A percentile compares a stretch with the other conserved stretches of the same genome.
These are phyloP conservation scores for Eutrema heterophyllum DNA, from an alignment of 345 rosid genomes.

Conservation along the genomic window DNA sequence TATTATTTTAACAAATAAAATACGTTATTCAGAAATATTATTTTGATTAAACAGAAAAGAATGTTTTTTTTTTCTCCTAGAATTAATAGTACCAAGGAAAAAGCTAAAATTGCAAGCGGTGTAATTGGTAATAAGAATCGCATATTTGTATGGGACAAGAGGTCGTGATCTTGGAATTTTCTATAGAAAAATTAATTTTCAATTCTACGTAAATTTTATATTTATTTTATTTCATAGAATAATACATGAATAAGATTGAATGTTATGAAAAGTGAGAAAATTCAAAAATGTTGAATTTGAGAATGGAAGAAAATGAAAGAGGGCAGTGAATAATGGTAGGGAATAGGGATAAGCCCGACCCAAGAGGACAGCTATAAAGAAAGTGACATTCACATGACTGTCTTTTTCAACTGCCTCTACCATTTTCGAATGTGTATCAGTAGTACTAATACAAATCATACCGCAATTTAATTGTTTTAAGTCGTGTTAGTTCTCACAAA, in stretches of 20 bases:
- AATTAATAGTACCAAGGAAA: background rate
- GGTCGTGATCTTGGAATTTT: slow-evolving; percentile 1
- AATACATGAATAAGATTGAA: background rate
- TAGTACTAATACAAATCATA: no score
- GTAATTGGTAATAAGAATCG: slow-evolving; percentile 7
- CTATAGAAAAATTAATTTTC: background rate
- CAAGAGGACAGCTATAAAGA: slow-evolving; percentile 9
- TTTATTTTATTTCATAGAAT: background rate
- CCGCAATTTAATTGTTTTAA: no score
- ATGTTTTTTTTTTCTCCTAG: background rate
- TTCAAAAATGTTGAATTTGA: background rate
- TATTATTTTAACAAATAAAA: background rate
- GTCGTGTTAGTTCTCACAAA: no score
- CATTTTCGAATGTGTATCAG: background rate
- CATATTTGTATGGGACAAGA: background rate
- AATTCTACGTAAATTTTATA: background rate
- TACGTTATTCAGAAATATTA: background rate
- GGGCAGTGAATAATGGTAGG: background rate
- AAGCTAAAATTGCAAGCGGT: slow-evolving; percentile 19
- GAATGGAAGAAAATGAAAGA: background rate
- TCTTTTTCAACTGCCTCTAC: slow-evolving; percentile 6
- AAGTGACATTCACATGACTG: slow-evolving; percentile 15
- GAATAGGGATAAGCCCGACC: background rate
- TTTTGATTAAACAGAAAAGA: background rate
- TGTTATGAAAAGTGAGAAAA: background rate